Base-by-base conservation (phyloP, 2,329 filamentous ascomycete species). In the Chaetomiaceae sp. region DNA sequence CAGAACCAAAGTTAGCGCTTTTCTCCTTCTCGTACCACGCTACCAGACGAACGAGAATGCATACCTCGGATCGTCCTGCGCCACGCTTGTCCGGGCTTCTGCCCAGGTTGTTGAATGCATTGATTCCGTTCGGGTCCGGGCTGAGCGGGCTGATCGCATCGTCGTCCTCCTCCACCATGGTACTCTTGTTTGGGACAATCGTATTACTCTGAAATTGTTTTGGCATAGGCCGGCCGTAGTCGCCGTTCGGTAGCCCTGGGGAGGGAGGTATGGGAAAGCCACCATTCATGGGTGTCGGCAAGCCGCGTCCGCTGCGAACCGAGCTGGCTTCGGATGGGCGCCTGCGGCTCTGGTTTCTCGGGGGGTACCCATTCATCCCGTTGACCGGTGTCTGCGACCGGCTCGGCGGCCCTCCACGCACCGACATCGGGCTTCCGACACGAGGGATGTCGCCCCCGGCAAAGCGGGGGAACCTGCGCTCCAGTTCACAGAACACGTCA, bases 131-230 rank as follows among this genome's bases (percentile, higher is more conserved):
- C 50, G 81, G 61, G 39, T 78, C 79, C 14, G 78, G 76, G 17
- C 67, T 69, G 17, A 73, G 37, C 4, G 61, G 62, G 45, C 60
- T 63, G 20, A 57, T 18, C 14, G 52, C 42, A 53, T 88, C 87
- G 56, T 95, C 89, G 55, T 95, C 90, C 62, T 97, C 93, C 65
- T 98, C 93, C 1, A 97, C 81, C 83, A 97, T 90, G 1, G 87
- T 96, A 60, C 91, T 95, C 69, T 97, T 98, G 63, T 96, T 97
- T 1, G 93, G 93, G 32, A 97, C 86, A 59, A 97, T 95, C 0
- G 89, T 97, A 62, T 95, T 97, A 62, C 86, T 91, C 62, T 95
- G 90, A 55, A 95, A 89, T 30, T 89, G 89, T 62, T 94, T 95
- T 14, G 87, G 85, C 55, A 87, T 79, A 4, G 90, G 90, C 37